phyloP scores from a whole-genome alignment of 2,329 filamentous ascomycete genomes.

The Beauveria sp. region DNA sequence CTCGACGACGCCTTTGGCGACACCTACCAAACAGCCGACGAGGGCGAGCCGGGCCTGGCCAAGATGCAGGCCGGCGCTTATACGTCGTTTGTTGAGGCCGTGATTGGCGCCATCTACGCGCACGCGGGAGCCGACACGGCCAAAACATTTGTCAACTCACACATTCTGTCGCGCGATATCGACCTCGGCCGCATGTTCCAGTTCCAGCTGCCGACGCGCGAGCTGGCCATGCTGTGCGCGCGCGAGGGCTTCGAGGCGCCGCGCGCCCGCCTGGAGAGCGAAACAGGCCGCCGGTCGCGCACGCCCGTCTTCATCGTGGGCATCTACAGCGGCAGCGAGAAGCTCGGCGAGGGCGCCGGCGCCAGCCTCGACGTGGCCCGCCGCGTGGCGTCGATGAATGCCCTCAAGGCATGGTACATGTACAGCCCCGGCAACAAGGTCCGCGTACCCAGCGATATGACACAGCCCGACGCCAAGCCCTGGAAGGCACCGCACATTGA shows the following conservation, averaged over 20 bases:
- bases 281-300: constrained; percentile 79
- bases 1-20: constrained; percentile 84
- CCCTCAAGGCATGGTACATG: constrained; percentile 91
- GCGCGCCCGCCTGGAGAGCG: constrained; percentile 77
- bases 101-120: constrained; percentile 78
- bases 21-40: constrained; percentile 23
- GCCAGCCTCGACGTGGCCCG: constrained; percentile 71
- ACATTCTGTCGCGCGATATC: constrained; percentile 74
- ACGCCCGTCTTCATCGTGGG: constrained; percentile 91
- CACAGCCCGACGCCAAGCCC: constrained; percentile 49
- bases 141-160: constrained; percentile 74
- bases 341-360: constrained; percentile 84
- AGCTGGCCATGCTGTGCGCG: constrained; percentile 75
- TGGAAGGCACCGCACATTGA: constrained; percentile 66
- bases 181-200: constrained; percentile 72
- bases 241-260: constrained; percentile 85
- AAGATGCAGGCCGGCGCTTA: constrained; percentile 69
- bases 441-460: constrained; percentile 62
- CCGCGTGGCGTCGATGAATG: constrained; percentile 71
- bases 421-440: constrained; percentile 69
- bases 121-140: constrained; percentile 73
- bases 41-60: constrained; percentile 35
- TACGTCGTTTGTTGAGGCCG: constrained; percentile 71
- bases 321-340: constrained; percentile 84
- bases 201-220: constrained; percentile 76